Conservation (phyloP, 2,329 filamentous ascomycete genomes). For the Scedosporium aurantiacum region DNA sequence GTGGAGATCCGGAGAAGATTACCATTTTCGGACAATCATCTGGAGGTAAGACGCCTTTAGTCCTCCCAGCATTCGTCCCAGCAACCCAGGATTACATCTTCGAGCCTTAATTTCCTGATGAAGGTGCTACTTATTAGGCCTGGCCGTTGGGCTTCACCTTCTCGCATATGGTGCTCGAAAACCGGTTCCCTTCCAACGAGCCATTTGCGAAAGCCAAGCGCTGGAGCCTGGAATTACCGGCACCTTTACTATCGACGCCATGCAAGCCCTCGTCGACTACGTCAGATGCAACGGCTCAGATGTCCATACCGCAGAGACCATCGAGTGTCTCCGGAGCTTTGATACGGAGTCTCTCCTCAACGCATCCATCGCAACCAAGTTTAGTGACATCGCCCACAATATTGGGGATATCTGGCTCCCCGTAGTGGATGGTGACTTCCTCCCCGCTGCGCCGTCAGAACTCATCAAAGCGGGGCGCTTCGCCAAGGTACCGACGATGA, state of each 20-base stretch:
- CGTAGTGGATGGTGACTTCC: conserved; percentile 29
- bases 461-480: conserved; percentile 48
- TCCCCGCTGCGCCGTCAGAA: conserved; percentile 30
- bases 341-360: conserved; percentile 30
- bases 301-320: conserved; percentile 28
- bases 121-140: conserved; percentile 22
- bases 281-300: conserved; percentile 30
- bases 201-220: conserved; percentile 34
- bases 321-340: conserved; percentile 34
- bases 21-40: conserved; percentile 55
- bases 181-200: conserved; percentile 32
- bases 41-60: conserved; percentile 47
- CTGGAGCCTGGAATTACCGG: conserved; percentile 39
- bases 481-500: conserved; percentile 51
- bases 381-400: conserved; percentile 30
- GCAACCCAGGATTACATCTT: too few species aligned
- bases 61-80: conserved; percentile 17
- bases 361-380: conserved; percentile 30
- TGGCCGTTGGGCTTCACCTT: conserved; percentile 34
- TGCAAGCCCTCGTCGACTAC: conserved; percentile 27
- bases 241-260: conserved; percentile 36
- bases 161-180: conserved; percentile 33
- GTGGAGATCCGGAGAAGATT: conserved; percentile 52
- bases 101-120: neutral
- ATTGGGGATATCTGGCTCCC: conserved; percentile 41